A percentile compares a stretch with the other conserved stretches of the same genome.
phyloP scores from a whole-genome alignment of 2,329 filamentous ascomycete species.

The Pyrenochaeta sp. region DNA sequence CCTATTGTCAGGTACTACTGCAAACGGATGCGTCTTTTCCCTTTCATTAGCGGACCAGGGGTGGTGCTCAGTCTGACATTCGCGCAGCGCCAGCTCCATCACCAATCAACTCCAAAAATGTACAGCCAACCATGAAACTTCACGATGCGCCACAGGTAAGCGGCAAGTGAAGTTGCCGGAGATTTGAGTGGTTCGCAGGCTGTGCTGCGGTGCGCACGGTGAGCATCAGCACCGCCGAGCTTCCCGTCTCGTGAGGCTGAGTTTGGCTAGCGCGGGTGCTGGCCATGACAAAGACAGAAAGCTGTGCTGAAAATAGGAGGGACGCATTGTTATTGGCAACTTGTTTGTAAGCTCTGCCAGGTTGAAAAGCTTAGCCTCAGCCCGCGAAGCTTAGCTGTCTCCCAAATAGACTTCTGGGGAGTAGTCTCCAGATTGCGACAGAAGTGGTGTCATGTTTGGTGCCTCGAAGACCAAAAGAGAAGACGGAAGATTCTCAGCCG shows the following conservation, averaged over 20 bases:
- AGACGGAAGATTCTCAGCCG: neutral
- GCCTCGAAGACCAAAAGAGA: neutral
- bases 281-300: constrained; percentile 4
- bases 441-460: neutral
- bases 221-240: constrained; percentile 13
- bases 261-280: neutral
- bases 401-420: neutral
- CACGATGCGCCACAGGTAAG: constrained; percentile 15
- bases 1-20: neutral
- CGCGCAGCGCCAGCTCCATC: constrained; percentile 12
- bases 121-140: constrained; percentile 11
- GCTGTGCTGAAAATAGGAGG: constrained; percentile 2
- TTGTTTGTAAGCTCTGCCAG: neutral
- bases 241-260: constrained; percentile 14
- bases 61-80: constrained; percentile 12
- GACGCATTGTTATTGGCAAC: neutral
- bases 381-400: neutral
- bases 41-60: neutral
- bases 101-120: constrained; percentile 24
- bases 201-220: constrained; percentile 1
- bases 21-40: constrained; percentile 11
- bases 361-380: constrained; percentile 6
- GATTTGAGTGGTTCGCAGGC: constrained; percentile 9
- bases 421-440: neutral
- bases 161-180: constrained; percentile 25